Base-by-base conservation (phyloP, 2,329 filamentous ascomycete species). In the Aspergillus chevalieri region DNA sequence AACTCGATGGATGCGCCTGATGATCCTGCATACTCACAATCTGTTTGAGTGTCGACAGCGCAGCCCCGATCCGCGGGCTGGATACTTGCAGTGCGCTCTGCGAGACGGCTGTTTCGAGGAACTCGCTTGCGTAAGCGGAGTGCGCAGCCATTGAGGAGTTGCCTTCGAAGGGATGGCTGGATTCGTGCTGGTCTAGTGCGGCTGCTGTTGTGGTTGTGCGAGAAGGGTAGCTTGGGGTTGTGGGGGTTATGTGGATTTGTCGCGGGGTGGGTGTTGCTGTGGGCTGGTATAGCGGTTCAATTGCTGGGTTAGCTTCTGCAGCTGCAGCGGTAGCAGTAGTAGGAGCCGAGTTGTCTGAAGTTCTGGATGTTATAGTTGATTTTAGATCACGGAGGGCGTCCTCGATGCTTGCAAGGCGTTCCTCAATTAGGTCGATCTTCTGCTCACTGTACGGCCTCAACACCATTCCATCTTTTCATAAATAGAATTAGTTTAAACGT, bases 391-490 rank as follows among this genome's bases (percentile, higher is more conserved):
- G 53, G 14, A 63, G 58, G 56, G 59, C 61, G 61, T 45, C 59
- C 53, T 79, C 76, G 38, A 80, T 77, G n/a, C 68, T 67, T 6
- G 68, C 67, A 7, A 80, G 63, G 14, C 76, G 71, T 26, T 75
- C 70, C 55, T 78, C 76, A 46, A 80, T 78, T 10, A 73, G 58
- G 52, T 79, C 76, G 44, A 80, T 77, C 59, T 79, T 78, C 57
- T 68, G 74, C 58, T 80, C 77, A 61, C 75, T 78, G 7, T 30
- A n/a, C 4, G 4, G n/a, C 6, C 21, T 15, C 15, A 24, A 22
- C 22, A 50, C 12, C n/a, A 28, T 22, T 17, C 5, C n/a, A 38
- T 38, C 34, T n/a, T 15, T 6, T 6, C 38, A 21, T 10, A 41
- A 12, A 6, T 19, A 41, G 19, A 15, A 17, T 2, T 3, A 41